Evolutionary conservation across 192 early-diverging fungal species (phyloP).

Genomic region (Gaertneriomyces sp.): DNA sequence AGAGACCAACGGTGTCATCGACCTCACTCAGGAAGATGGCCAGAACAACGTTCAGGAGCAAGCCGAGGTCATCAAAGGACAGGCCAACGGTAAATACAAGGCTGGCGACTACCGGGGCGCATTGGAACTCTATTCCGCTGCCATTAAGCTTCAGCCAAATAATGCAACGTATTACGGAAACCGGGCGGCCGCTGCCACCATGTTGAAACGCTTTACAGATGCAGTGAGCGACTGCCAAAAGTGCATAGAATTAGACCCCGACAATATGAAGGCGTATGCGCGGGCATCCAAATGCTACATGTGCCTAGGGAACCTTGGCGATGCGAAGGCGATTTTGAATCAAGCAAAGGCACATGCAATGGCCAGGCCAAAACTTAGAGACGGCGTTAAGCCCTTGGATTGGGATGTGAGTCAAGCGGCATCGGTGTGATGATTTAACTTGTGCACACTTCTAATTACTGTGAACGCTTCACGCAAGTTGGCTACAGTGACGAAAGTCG

Average conservation of each 20-base stretch:
- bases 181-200: slow-evolving; percentile 74
- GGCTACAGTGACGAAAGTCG: slow-evolving; percentile 16
- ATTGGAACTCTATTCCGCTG: slow-evolving; percentile 63
- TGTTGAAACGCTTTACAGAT: slow-evolving; percentile 58
- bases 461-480: slow-evolving; percentile 6
- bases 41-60: not conserved
- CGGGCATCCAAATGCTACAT: slow-evolving; percentile 72
- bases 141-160: slow-evolving; percentile 54
- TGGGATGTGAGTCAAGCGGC: slow-evolving; percentile 1
- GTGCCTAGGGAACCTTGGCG: slow-evolving; percentile 63
- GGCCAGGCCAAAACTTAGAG: not conserved
- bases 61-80: slow-evolving; percentile 65
- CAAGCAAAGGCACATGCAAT: slow-evolving; percentile 30
- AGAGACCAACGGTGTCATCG: too few species aligned
- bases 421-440: not conserved
- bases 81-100: slow-evolving; percentile 71
- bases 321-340: slow-evolving; percentile 39
- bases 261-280: slow-evolving; percentile 60
- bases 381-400: not conserved
- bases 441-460: not conserved
- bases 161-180: slow-evolving; percentile 70
- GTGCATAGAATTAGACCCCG: slow-evolving; percentile 56
- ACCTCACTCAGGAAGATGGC: too few species aligned
- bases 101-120: slow-evolving; percentile 59
- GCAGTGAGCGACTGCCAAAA: slow-evolving; percentile 62